Evolutionary conservation across 2,329 filamentous ascomycete species (phyloP), one percentile per base, ranked within the genome.

Genomic region (Elsinoe fawcettii): DNA sequence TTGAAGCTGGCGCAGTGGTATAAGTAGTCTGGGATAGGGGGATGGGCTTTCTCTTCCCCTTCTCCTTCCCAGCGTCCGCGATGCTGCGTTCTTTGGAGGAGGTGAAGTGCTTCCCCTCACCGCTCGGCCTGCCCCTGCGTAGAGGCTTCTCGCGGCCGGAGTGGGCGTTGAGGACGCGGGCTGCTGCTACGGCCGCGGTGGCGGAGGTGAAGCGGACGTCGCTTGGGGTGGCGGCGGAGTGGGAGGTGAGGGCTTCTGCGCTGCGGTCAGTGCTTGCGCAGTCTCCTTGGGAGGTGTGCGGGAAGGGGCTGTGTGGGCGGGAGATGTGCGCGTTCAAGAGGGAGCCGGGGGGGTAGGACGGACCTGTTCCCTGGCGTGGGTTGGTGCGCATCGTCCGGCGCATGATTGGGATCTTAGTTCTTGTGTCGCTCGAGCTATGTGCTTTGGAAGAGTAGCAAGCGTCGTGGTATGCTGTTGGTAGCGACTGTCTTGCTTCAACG

Each of bases 191-290:
- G 30, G 49, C 49, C 5, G 49, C 49, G 32, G 49, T 30, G 34
- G 49, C 49, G 20, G 49, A 53, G 32, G 49, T 53, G 49, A 53
- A 53, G 49, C 49, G 49, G 2, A 37, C 25, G 34, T 39, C 49
- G 25, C 20, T 37, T 34, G 49, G 8, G 12, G 11, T 22, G 12
- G 16, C 20, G 22, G 1, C 12, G n/a, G 22, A 2, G 6, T 2
- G 49, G n/a, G 49, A 16, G n/a, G 14, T 16, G 14, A 11, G 8
- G 12, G 49, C 32, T 37, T 53, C 49, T 53, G 49, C n/a, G 49
- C 25, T 20, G 16, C 16, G 49, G 49, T 53, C 32, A 37, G 49
- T 53, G 30, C 30, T 53, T 25, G 49, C 32, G 49, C 39, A 53
- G 16, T 14, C 18, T 30, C 32, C 30, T 22, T 27, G 34, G 11